Base-by-base conservation (phyloP, 768 basidiomycete genomes). In the Leccinum boreale region DNA sequence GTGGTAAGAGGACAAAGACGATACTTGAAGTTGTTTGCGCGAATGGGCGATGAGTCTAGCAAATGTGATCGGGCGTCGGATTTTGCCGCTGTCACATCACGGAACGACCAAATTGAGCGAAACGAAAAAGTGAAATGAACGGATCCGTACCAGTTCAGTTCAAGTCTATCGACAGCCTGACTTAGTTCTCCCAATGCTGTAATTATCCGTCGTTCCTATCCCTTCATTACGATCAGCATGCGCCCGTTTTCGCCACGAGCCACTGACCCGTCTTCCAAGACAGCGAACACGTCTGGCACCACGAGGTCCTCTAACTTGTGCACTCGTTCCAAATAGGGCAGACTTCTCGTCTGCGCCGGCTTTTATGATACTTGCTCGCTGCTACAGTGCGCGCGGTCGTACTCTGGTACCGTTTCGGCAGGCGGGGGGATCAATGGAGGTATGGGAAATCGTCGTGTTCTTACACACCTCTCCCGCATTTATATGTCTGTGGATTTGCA, bases 1-100 rank as follows among this genome's bases (percentile, higher is more conserved):
- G 59, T 75, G 63, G 61, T 77, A 73, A 66, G 73, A 62, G 42
- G 72, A 66, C 58, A 73, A 76, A 65, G 68, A 77, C 68, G 75
- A 61, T 53, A 66, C 60, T 63, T 35, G 57, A 49, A 57, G 61
- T 55, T 54, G 71, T 67, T 60, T 69, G 71, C 70, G 67, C 53
- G 56, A 53, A 68, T 58, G 62, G 62, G 61, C 62, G 68, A 71
- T 70, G 66, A 23, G 23, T 78, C 74, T 74, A 80, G 75, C 67
- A 72, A 69, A 58, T 63, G 60, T 80, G 82, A 83, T 83, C 83
- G 82, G 76, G 74, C 73, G 78, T 81, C 82, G 82, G 82, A 60
- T 66, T 67, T 75, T 79, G 73, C 79, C 78, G 80, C 76, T 74
- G 70, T 73, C 70, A 69, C 67, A 71, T 72, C 67, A 67, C 65